Evolutionary conservation across 805 yeast species (phyloP), one percentile per base, ranked within the genome.

Genomic region (Candida patagonica): DNA sequence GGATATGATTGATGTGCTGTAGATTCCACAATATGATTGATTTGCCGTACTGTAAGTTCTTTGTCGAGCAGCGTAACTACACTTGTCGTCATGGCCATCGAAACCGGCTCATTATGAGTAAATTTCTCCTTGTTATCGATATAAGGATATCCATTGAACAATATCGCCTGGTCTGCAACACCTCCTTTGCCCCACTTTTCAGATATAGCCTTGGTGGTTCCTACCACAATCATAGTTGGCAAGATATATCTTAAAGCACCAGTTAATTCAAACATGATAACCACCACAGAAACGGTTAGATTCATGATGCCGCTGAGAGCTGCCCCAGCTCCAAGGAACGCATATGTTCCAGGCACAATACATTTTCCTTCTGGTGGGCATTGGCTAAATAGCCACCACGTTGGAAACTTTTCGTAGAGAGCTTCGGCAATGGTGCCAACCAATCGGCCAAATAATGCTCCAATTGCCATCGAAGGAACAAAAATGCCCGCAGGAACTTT

Each of bases 201-300:
- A 49, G 76, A 74, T n/a, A 92, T 76, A 26, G 77, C 62, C 52
- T 84, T 84, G 2, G 97, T 88, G 7, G 80, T 74, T 1, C 95
- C 89, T 1, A 92, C 95, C 0, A 86, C 94, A 38, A 92, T 81
- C 98, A 92, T 92, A 0, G 95, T 84, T 2, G 99, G 99, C 9
- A 94, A 71, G 44, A 92, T 83, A 56, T 85, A 92, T 36, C 81
- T 74, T 41, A 88, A 66, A 1, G 98, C 98, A 24, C 98, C 99
- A 0, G 99, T 92, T 41, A 92, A 64, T 61, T 92, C 80, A 61
- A 87, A 85, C 94, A 92, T 87, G 30, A 94, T 81, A 12, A 92
- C 84, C 1, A 88, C 97, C 16, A 89, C 96, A 0, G 97, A 80
- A 7, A 92, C 79, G 0, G 96, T 85, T 44, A 92, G 65, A 54